phyloP scores from a whole-genome alignment of 2,329 filamentous ascomycete genomes.

The Scedosporium apiospermum region DNA sequence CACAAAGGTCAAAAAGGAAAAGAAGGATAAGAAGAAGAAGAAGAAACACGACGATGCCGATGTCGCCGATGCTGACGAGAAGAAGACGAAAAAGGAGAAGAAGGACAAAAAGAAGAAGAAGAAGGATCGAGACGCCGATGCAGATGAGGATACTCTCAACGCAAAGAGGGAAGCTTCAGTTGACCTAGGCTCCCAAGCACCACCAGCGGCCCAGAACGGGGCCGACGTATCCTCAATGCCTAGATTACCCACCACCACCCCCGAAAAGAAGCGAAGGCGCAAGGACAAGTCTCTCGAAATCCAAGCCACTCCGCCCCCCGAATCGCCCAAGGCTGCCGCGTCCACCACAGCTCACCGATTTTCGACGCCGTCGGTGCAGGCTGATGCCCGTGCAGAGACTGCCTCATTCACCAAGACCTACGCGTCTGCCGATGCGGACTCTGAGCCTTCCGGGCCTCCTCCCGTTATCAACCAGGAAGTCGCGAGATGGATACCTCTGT shows the following conservation, averaged over 20 bases:
- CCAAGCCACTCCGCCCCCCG: not conserved
- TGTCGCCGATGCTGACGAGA: constrained; percentile 11
- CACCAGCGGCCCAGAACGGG: not conserved
- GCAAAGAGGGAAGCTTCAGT: not conserved
- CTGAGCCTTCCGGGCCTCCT: constrained; percentile 26
- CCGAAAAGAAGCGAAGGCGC: constrained; percentile 3
- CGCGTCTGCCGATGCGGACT: constrained; percentile 25
- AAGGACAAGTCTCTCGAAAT: constrained; percentile 5
- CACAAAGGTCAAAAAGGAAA: not conserved
- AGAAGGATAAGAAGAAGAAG: constrained; percentile 23
- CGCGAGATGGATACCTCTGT: constrained; percentile 70
- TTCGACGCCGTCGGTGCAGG: constrained; percentile 15
- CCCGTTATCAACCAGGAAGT: constrained; percentile 73
- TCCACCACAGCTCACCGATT: not conserved
- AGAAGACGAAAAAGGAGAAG: constrained; percentile 19
- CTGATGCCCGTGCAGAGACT: constrained; percentile 11
- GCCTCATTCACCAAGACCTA: constrained; percentile 28
- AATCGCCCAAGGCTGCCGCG: not conserved
- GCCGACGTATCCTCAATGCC: not conserved
- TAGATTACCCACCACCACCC: not conserved
- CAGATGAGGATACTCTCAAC: not conserved
- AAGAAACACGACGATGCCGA: constrained; percentile 6
- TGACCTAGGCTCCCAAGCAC: not conserved
- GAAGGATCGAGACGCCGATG: constrained; percentile 12
- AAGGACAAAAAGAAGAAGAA: constrained; percentile 26